A percentile compares a stretch with the other conserved stretches of the same genome.
These are phyloP conservation scores for Pichia sorboxylosa DNA, from an alignment of 1,139 yeast species.

Conservation along the genomic window DNA sequence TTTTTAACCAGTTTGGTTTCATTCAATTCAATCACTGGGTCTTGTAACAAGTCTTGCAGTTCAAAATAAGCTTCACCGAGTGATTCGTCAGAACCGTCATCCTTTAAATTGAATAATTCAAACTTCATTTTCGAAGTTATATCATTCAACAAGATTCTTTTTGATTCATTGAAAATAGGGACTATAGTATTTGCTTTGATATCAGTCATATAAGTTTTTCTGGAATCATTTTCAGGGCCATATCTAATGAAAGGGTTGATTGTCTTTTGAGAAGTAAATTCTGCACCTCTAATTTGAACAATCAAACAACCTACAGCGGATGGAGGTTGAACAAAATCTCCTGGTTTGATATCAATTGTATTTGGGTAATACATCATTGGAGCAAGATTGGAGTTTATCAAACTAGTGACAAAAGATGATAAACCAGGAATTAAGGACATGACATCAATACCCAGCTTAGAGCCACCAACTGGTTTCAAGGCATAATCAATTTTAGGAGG, in stretches of 20 bases:
- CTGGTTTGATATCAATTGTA: constrained; percentile 62
- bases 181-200: constrained; percentile 42
- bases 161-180: constrained; percentile 59
- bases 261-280: constrained; percentile 30
- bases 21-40: constrained; percentile 25
- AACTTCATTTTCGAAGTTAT: constrained; percentile 47
- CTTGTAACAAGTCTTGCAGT: constrained; percentile 47
- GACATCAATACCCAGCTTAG: constrained; percentile 68
- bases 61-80: constrained; percentile 49
- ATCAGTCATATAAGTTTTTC: constrained; percentile 38
- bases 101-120: constrained; percentile 40
- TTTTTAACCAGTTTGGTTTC: constrained; percentile 25
- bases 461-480: constrained; percentile 82
- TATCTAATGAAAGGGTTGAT: constrained; percentile 37
- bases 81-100: constrained; percentile 42
- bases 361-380: constrained; percentile 81
- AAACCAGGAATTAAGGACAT: constrained; percentile 78
- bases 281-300: constrained; percentile 45
- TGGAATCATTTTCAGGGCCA: constrained; percentile 29
- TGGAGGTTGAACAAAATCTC: constrained; percentile 52
- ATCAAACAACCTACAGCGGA: constrained; percentile 63
- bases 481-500: constrained; percentile 70
- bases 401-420: constrained; percentile 56
- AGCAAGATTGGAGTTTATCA: constrained; percentile 57
- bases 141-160: constrained; percentile 45